These are phyloP conservation scores for Microcyclospora pomicola DNA, from an alignment of 2,329 filamentous ascomycete species.

Conservation along the genomic window DNA sequence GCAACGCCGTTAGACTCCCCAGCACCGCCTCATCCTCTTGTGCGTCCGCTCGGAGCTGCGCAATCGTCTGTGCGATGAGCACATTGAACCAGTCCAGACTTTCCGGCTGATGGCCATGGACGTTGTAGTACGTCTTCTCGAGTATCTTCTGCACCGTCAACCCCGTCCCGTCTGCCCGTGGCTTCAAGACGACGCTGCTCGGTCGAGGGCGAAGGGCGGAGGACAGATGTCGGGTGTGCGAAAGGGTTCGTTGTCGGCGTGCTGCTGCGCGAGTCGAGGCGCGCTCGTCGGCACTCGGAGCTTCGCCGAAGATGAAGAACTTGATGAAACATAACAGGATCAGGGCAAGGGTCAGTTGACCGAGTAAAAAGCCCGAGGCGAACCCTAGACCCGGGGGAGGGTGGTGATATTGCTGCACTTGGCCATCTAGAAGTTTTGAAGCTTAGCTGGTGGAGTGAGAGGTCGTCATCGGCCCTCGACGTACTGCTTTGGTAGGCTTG, in stretches of 20 bases:
- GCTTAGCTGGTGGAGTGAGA: no score
- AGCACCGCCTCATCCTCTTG: slow-evolving; percentile 85
- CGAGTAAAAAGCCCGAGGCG: slow-evolving; percentile 82
- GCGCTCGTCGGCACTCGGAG: slow-evolving; percentile 68
- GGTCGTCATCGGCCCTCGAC: background rate
- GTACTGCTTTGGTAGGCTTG: slow-evolving; percentile 18
- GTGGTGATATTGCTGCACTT: slow-evolving; percentile 2
- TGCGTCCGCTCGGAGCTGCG: slow-evolving; percentile 84
- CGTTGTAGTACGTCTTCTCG: slow-evolving; percentile 95
- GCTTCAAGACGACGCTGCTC: slow-evolving; percentile 16
- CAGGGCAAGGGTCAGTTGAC: slow-evolving; percentile 82
- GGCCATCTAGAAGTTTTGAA: no score
- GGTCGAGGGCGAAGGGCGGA: slow-evolving; percentile 22
- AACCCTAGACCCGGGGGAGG: slow-evolving; percentile 35
- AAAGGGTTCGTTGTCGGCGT: slow-evolving; percentile 56
- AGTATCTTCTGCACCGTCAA: slow-evolving; percentile 89
- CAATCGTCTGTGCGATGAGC: slow-evolving; percentile 87
- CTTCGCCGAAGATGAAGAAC: slow-evolving; percentile 98
- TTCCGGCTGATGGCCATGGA: slow-evolving; percentile 88
- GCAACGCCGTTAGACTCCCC: slow-evolving; percentile 63
- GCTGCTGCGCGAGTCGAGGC: slow-evolving; percentile 63
- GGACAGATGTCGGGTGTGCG: slow-evolving; percentile 40
- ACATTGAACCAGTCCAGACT: slow-evolving; percentile 99
- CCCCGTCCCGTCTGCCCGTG: slow-evolving; percentile 15
- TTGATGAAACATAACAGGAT: slow-evolving; percentile 93